Percentiles rank a stretch among this genome's conserved stretches.
phyloP scores from a whole-genome alignment of 2,329 filamentous ascomycete genomes.

The Pseudogymnoascus destructans region DNA sequence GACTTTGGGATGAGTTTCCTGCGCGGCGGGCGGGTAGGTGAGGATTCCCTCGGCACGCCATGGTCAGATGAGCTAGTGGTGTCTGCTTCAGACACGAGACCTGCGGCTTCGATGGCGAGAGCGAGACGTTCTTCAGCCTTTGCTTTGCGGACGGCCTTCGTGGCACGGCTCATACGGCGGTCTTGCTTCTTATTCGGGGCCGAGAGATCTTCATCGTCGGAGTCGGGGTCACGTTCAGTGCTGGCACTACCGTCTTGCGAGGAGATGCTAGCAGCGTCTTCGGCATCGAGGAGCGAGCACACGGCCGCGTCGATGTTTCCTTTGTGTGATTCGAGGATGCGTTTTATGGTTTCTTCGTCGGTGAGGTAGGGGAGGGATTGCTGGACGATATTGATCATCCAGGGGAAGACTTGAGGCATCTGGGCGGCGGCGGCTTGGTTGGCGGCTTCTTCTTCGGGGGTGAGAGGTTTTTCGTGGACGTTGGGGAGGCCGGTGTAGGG shows the following conservation, averaged over 20 bases:
- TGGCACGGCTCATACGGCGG: slow-evolving; percentile 12
- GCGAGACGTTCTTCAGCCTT: neutral
- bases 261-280: slow-evolving; percentile 31
- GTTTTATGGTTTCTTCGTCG: slow-evolving; percentile 37
- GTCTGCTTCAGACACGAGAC: neutral
- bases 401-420: slow-evolving; percentile 33
- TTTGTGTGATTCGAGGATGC: slow-evolving; percentile 35
- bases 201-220: slow-evolving; percentile 33
- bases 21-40: neutral
- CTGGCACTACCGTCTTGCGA: slow-evolving; percentile 35
- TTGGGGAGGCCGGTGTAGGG: slow-evolving; percentile 43
- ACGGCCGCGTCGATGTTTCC: slow-evolving; percentile 42
- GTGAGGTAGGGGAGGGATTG: slow-evolving; percentile 37
- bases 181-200: slow-evolving; percentile 37
- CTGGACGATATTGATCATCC: slow-evolving; percentile 41
- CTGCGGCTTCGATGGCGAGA: neutral
- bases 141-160: slow-evolving; percentile 11
- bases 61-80: neutral
- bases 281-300: slow-evolving; percentile 36
- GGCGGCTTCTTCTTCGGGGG: slow-evolving; percentile 21
- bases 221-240: slow-evolving; percentile 37
- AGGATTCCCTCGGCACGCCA: neutral
- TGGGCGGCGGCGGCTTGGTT: slow-evolving; percentile 28
- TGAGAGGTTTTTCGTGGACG: slow-evolving; percentile 25
- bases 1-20: slow-evolving; percentile 9